Evolutionary conservation across 106 monocot genomes (phyloP).

Genomic region (Hemerocallis citrina): DNA sequence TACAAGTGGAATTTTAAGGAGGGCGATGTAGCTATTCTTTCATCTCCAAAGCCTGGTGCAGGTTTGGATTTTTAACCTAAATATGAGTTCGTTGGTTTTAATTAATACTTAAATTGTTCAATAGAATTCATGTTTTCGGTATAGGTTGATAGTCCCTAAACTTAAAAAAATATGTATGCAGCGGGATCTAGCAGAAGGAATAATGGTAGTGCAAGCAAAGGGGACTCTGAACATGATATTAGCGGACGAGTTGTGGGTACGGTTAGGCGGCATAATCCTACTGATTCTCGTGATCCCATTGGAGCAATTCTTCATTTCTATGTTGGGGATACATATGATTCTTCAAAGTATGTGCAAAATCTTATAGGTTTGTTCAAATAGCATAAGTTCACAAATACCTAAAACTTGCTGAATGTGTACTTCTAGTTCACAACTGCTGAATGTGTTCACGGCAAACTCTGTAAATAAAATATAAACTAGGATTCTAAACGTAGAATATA

Average conservation of each 20-base stretch:
- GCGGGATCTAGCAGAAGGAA: constrained; percentile 46
- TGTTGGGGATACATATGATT: constrained; percentile 73
- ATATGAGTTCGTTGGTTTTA: too few relatives aligned
- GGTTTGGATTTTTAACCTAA: constrained; percentile 22
- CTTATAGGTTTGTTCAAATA: too few relatives aligned
- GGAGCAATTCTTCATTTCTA: constrained; percentile 91
- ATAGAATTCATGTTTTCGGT: too few relatives aligned
- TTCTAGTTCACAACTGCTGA: too few relatives aligned
- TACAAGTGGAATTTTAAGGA: constrained; percentile 92
- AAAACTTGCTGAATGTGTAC: too few relatives aligned
- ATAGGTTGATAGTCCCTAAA: neutral
- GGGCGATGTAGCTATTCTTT: constrained; percentile 85
- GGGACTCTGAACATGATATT: constrained; percentile 42
- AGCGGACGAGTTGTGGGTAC: constrained; percentile 70
- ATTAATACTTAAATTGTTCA: too few relatives aligned
- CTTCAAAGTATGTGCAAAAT: too few relatives aligned
- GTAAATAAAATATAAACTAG: too few relatives aligned
- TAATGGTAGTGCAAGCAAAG: constrained; percentile 25
- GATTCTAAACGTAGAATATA: too few relatives aligned
- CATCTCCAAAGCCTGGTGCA: constrained; percentile 57
- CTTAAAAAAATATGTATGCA: constrained; percentile 20
- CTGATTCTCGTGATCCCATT: constrained; percentile 72
- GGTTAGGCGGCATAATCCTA: constrained; percentile 70
- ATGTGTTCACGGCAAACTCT: too few relatives aligned
- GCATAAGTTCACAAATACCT: too few relatives aligned